Evolutionary conservation across 257 asterid genomes (phyloP).

Genomic region (Linderniella brevidens): DNA sequence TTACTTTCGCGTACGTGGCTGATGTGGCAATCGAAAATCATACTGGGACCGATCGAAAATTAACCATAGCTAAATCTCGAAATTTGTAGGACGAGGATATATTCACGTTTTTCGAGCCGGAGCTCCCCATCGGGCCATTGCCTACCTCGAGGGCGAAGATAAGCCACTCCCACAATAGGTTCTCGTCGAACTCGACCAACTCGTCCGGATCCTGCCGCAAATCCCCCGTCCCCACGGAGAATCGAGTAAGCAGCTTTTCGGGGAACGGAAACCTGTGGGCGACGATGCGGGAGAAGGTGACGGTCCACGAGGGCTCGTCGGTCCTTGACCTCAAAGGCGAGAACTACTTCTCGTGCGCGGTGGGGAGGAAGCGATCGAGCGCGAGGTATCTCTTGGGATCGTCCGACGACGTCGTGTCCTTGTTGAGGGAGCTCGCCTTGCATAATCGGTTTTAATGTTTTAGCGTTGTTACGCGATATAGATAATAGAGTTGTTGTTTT

Average conservation of each 20-base stretch:
- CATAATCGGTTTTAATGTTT: no score
- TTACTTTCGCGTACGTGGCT: no score
- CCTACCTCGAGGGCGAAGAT: constrained; percentile 17
- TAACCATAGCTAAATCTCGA: background rate
- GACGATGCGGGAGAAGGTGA: no score
- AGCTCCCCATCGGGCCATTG: constrained; percentile 34
- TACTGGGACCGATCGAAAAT: no score
- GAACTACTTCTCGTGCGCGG: constrained; percentile 87
- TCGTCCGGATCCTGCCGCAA: constrained; percentile 9
- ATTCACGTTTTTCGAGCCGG: constrained; percentile 78
- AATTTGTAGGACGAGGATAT: constrained; percentile 62
- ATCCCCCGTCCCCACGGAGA: constrained; percentile 28
- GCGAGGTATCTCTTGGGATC: constrained; percentile 76
- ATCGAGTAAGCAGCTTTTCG: constrained; percentile 47
- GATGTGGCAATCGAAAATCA: background rate
- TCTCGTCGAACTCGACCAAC: constrained; percentile 21
- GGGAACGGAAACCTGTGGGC: constrained; percentile 7
- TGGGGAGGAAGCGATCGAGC: constrained; percentile 54
- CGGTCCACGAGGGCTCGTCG: no score
- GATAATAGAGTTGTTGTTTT: no score
- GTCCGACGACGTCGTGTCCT: constrained; percentile 55
- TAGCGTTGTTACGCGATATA: no score
- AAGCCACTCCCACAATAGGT: constrained; percentile 14
- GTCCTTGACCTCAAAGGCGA: constrained; percentile 73
- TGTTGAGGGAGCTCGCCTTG: constrained; percentile 38